Percentiles rank a stretch among this genome's conserved stretches.
Conservation (phyloP, 2,329 filamentous ascomycete genomes). For the Zymoseptoria tritici region DNA sequence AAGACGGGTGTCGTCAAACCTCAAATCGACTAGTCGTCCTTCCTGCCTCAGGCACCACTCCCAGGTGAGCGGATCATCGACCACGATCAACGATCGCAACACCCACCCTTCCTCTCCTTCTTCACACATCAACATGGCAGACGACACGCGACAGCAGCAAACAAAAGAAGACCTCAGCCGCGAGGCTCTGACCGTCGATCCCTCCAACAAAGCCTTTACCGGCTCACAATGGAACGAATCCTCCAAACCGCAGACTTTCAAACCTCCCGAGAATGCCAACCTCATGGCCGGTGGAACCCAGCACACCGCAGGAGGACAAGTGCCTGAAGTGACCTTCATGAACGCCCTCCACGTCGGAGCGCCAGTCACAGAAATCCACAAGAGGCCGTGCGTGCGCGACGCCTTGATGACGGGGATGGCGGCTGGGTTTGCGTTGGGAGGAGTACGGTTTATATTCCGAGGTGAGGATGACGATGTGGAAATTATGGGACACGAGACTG, state of each 20-base stretch:
- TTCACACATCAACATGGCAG: constrained; percentile 33
- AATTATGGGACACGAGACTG: constrained; percentile 2
- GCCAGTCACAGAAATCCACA: constrained; percentile 66
- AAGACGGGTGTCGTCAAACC: not conserved
- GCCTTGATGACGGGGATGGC: constrained; percentile 77
- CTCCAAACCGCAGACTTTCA: constrained; percentile 13
- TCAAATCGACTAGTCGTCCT: not conserved
- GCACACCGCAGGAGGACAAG: constrained; percentile 56
- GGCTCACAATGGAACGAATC: constrained; percentile 28
- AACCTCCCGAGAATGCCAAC: constrained; percentile 43
- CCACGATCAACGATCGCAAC: no score
- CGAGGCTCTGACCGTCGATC: constrained; percentile 26
- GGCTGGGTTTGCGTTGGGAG: constrained; percentile 67
- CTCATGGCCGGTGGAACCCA: constrained; percentile 49
- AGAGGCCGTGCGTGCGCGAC: constrained; percentile 76
- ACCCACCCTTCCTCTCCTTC: not conserved
- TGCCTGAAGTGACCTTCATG: constrained; percentile 44
- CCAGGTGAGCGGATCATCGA: not conserved
- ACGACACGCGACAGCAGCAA: constrained; percentile 35
- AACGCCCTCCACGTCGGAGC: constrained; percentile 59
- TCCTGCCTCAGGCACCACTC: not conserved
- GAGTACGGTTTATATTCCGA: constrained; percentile 64
- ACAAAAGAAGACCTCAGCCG: constrained; percentile 20
- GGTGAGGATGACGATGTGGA: constrained; percentile 44
- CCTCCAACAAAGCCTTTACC: constrained; percentile 27